Conservation (phyloP, 768 basidiomycete species). For the Fistulinella prunicolor region DNA sequence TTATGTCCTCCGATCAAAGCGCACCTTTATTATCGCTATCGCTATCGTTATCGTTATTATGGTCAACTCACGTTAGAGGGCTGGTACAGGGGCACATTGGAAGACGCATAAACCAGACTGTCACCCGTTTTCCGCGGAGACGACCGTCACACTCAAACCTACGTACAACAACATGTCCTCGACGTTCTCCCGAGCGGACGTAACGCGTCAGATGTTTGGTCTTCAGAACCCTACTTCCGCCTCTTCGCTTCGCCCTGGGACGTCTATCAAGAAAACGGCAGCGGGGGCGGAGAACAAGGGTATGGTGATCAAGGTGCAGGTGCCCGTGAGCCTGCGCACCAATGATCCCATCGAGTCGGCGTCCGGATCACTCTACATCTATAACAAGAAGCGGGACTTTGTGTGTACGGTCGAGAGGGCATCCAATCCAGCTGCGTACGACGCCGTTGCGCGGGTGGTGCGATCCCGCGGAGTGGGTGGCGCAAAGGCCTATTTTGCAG, state of each 20-base stretch:
- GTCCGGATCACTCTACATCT: slow-evolving; percentile 39
- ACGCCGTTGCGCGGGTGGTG: slow-evolving; percentile 39
- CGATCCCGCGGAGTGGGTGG: slow-evolving; percentile 40
- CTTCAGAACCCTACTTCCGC: slow-evolving; percentile 21
- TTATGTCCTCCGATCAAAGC: background rate
- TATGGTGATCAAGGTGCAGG: slow-evolving; percentile 55
- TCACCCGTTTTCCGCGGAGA: slow-evolving; percentile 40
- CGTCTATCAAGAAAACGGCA: slow-evolving; percentile 15
- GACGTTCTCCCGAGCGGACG: slow-evolving; percentile 27
- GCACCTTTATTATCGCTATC: background rate
- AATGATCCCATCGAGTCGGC: slow-evolving; percentile 3
- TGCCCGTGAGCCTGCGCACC: slow-evolving; percentile 29
- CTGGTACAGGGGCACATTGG: slow-evolving; percentile 45
- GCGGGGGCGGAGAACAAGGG: slow-evolving; percentile 33
- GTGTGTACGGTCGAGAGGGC: slow-evolving; percentile 39
- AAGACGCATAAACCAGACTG: slow-evolving; percentile 46
- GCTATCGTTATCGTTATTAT: too few relatives aligned
- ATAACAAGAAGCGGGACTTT: slow-evolving; percentile 54
- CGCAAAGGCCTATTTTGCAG: slow-evolving; percentile 53
- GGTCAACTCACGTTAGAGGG: too few relatives aligned
- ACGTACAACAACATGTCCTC: slow-evolving; percentile 25
- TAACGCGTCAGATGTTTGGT: slow-evolving; percentile 31
- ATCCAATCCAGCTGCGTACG: slow-evolving; percentile 39
- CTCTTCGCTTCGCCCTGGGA: slow-evolving; percentile 15
- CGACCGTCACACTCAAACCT: slow-evolving; percentile 48